Conservation (phyloP, 129 eudicot species). For the Tagetes erecta region DNA sequence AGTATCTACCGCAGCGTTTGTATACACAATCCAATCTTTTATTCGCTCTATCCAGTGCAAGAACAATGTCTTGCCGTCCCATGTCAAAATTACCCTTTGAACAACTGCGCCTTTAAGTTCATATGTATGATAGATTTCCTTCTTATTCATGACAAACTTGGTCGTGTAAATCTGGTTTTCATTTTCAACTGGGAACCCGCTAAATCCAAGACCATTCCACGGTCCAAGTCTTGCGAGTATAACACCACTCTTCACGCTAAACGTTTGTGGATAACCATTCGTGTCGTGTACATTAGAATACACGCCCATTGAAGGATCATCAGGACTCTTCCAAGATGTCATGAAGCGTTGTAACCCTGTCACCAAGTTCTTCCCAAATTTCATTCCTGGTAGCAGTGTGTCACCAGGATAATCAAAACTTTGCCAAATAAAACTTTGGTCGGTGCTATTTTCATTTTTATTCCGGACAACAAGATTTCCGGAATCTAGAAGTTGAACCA, state of each 20-base stretch:
- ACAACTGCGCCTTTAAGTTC: conserved; percentile 17
- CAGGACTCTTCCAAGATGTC: conserved; percentile 51
- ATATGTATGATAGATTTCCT: conserved; percentile 29
- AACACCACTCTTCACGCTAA: conserved; percentile 4
- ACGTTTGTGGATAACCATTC: conserved; percentile 46
- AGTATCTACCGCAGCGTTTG: conserved; percentile 16
- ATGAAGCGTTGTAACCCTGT: conserved; percentile 32
- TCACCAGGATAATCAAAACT: conserved; percentile 54
- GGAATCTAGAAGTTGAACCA: conserved; percentile 27
- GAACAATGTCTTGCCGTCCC: conserved; percentile 33
- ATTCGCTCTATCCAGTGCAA: conserved; percentile 39
- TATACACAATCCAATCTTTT: conserved; percentile 30
- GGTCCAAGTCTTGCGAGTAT: conserved; percentile 37
- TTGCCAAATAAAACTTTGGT: conserved; percentile 34
- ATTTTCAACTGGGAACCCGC: conserved; percentile 17
- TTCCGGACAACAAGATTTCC: conserved; percentile 42
- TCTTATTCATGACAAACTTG: conserved; percentile 15
- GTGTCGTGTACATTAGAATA: conserved; percentile 25
- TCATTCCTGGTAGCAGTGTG: conserved; percentile 37
- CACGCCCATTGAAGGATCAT: conserved; percentile 56
- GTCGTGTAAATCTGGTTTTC: conserved; percentile 1
- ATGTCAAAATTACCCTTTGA: conserved; percentile 22
- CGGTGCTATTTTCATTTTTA: background rate
- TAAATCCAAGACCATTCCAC: conserved; percentile 47
- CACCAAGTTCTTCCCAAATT: conserved; percentile 27